Conservation (phyloP, 2,329 filamentous ascomycete genomes). For the Xylaria sp. region DNA sequence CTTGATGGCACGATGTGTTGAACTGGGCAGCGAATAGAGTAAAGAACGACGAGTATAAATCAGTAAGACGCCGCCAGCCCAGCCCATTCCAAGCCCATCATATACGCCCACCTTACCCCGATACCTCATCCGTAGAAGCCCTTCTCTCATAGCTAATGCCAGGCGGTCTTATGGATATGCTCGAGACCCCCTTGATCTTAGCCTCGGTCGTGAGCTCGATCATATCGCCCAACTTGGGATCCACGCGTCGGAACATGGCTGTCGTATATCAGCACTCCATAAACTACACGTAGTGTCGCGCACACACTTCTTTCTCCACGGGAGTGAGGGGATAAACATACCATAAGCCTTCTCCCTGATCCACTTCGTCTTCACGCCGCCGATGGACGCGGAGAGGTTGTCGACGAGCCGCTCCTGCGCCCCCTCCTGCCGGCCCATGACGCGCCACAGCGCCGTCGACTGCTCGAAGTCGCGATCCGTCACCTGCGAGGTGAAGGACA, state of each 20-base stretch:
- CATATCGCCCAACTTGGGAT: slow-evolving; percentile 10
- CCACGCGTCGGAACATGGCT: slow-evolving; percentile 23
- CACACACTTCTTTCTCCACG: not conserved
- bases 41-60: too few relatives aligned
- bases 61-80: too few relatives aligned
- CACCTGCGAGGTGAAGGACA: slow-evolving; percentile 21
- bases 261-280: not conserved
- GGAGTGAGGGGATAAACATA: slow-evolving; percentile 5
- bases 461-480: slow-evolving; percentile 22
- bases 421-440: slow-evolving; percentile 19
- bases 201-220: slow-evolving; percentile 13
- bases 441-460: slow-evolving; percentile 13
- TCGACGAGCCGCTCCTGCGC: slow-evolving; percentile 18
- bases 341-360: slow-evolving; percentile 21
- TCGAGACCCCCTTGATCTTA: slow-evolving; percentile 1
- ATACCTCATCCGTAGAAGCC: too few relatives aligned
- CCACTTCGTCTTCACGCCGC: slow-evolving; percentile 14
- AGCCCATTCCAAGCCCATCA: too few relatives aligned
- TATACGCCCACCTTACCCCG: too few relatives aligned
- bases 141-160: slow-evolving; percentile 7
- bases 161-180: slow-evolving; percentile 5
- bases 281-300: slow-evolving; percentile 11
- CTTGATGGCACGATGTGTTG: too few relatives aligned
- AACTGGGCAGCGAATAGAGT: too few relatives aligned
- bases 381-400: slow-evolving; percentile 17